These are phyloP conservation scores for Russula ochroleuca DNA, from an alignment of 768 basidiomycete species.

Conservation along the genomic window DNA sequence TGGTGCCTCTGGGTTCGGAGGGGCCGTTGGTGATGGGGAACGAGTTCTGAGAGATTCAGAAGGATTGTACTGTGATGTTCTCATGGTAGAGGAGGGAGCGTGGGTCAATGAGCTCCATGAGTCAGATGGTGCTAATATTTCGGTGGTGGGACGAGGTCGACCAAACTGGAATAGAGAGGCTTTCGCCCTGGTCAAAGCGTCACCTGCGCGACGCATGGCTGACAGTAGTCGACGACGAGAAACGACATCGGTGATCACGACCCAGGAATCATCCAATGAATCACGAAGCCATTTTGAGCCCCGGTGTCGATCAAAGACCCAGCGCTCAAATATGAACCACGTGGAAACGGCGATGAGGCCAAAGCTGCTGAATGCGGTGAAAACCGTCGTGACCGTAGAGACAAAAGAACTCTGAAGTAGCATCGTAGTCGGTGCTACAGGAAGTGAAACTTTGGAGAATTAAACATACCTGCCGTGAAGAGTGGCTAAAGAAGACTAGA, in stretches of 20 bases:
- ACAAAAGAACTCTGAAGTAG: constrained; percentile 50
- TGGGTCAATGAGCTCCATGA: constrained; percentile 22
- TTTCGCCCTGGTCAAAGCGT: neutral
- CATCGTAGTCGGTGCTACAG: neutral
- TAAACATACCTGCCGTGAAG: constrained; percentile 57
- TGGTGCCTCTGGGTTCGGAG: neutral
- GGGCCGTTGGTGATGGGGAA: constrained; percentile 9
- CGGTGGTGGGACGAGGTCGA: neutral
- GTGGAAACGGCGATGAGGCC: constrained; percentile 65
- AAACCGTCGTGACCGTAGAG: constrained; percentile 68
- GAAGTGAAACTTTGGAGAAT: neutral
- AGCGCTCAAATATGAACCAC: constrained; percentile 71
- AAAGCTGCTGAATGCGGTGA: constrained; percentile 69
- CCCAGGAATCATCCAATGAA: constrained; percentile 43
- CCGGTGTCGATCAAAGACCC: constrained; percentile 55
- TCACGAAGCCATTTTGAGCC: constrained; percentile 70
- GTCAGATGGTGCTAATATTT: constrained; percentile 9
- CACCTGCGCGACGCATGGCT: neutral
- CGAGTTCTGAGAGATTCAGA: constrained; percentile 12
- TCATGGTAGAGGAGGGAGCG: constrained; percentile 5
- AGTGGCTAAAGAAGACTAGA: constrained; percentile 73
- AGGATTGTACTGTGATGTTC: neutral
- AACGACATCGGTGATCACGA: constrained; percentile 26
- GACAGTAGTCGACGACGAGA: constrained; percentile 15
- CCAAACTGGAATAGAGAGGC: neutral